Evolutionary conservation across 176 grass and related monocot genomes (phyloP), one percentile per base, ranked within the genome.

Genomic region (Ensete ventricosum): DNA sequence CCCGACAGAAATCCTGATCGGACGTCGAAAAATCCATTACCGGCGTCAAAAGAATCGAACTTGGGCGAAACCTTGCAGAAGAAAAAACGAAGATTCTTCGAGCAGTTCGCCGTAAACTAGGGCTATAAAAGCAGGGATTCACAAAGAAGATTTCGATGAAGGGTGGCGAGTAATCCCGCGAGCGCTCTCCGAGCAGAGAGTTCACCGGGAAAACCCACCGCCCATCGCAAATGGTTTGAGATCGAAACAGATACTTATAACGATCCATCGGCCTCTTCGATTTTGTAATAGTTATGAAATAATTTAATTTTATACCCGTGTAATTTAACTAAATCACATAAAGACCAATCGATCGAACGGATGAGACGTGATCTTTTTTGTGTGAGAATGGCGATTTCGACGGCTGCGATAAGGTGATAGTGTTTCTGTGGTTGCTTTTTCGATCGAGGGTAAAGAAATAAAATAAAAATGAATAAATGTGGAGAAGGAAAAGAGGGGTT

Each of bases 1-100:
- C 50, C 82, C 76, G 76, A 81, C 52, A 81, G 62, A 81, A 73
- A 73, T 13, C 78, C 49, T 8, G 69, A 73, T 20, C 78, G 78
- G 14, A 80, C 48, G 73, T 70, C 69, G 82, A 85, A 74, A 92
- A 52, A 67, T 88, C 89, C 89, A 91, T 90, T 77, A 77, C 72
- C 72, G 67, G 14, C 52, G 7, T 24, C 3, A 43, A 27, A 55
- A 16, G 22, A 26, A 55, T 14, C 8, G 1, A 11, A 34, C 17
- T 49, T 3, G 2, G 52, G 0, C 34, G 68, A 71, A 51, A 71
- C 52, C 16, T 27, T 65, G 22, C 34, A 43, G 34, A 0, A 14
- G 2, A 12, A 65, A 24, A 12, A 26, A 65, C 21, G 9, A 26
- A 65, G 23, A 27, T 26, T 13, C 13, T 2, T 13, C 20, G 0